Percentiles rank a stretch among this genome's conserved stretches.
These are phyloP conservation scores for Botryosphaeria dothidea DNA, from an alignment of 2,329 filamentous ascomycete genomes.

Conservation along the genomic window DNA sequence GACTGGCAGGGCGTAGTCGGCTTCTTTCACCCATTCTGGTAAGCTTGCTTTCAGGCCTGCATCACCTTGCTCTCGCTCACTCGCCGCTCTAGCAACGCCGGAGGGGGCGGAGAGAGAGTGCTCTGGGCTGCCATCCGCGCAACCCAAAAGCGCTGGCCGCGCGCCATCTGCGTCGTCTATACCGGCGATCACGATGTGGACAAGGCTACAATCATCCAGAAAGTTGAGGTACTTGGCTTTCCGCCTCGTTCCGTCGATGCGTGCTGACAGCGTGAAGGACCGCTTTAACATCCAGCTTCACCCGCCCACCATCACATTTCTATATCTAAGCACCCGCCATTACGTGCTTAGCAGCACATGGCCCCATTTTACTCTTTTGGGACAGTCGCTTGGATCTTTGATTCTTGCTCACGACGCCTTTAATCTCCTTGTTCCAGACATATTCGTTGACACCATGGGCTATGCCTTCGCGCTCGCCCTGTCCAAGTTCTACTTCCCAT, in stretches of 20 bases:
- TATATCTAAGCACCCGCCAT: slow-evolving; percentile 85
- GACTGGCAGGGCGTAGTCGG: slow-evolving; percentile 85
- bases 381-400: slow-evolving; percentile 89
- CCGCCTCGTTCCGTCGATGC: background rate
- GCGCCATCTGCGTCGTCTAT: slow-evolving; percentile 87
- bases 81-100: slow-evolving; percentile 73
- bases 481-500: slow-evolving; percentile 76
- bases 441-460: slow-evolving; percentile 98
- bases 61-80: slow-evolving; percentile 24
- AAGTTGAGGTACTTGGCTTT: slow-evolving; percentile 64
- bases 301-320: slow-evolving; percentile 77
- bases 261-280: slow-evolving; percentile 32
- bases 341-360: slow-evolving; percentile 86
- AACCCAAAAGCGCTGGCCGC: slow-evolving; percentile 85
- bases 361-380: slow-evolving; percentile 88
- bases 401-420: slow-evolving; percentile 91
- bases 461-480: slow-evolving; percentile 89
- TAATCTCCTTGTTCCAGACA: slow-evolving; percentile 84
- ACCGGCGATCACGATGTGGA: slow-evolving; percentile 90
- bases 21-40: slow-evolving; percentile 99
- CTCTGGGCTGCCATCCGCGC: slow-evolving; percentile 94
- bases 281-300: slow-evolving; percentile 93
- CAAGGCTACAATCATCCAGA: slow-evolving; percentile 75
- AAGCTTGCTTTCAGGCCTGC: slow-evolving; percentile 22
- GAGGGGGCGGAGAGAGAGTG: slow-evolving; percentile 91